phyloP scores from a whole-genome alignment of 2,329 filamentous ascomycete species.

The Talaromyces sp. region DNA sequence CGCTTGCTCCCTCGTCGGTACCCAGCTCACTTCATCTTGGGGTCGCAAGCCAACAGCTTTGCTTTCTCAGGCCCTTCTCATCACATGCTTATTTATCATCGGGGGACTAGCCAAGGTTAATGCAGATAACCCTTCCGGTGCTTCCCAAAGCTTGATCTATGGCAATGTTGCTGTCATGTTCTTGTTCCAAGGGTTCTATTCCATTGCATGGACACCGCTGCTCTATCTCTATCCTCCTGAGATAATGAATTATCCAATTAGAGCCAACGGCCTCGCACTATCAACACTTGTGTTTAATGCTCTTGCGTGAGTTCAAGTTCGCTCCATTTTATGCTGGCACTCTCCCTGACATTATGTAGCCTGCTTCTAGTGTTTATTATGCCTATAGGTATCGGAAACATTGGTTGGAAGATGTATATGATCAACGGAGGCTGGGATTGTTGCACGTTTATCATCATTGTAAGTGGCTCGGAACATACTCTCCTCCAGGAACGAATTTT shows the following conservation, averaged over 20 bases:
- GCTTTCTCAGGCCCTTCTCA: constrained; percentile 23
- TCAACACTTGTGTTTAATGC: constrained; percentile 22
- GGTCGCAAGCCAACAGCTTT: constrained; percentile 43
- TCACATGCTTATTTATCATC: constrained; percentile 44
- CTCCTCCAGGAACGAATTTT: neutral
- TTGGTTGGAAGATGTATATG: constrained; percentile 13
- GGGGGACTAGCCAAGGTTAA: constrained; percentile 44
- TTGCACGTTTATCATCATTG: neutral
- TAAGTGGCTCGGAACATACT: neutral
- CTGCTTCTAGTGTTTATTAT: constrained; percentile 6
- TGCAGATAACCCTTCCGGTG: constrained; percentile 10
- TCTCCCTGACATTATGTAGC: neutral
- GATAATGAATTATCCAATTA: constrained; percentile 45
- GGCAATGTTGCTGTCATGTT: constrained; percentile 46
- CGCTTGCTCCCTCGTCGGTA: constrained; percentile 37
- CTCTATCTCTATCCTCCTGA: constrained; percentile 46
- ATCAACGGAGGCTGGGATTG: constrained; percentile 8
- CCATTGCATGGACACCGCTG: constrained; percentile 47
- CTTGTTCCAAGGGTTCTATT: constrained; percentile 48
- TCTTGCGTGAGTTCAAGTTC: constrained; percentile 13
- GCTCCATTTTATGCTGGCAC: neutral
- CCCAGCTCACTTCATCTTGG: constrained; percentile 35
- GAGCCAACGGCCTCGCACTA: constrained; percentile 42
- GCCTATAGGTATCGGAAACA: constrained; percentile 6
- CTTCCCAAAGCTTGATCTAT: constrained; percentile 28